These are phyloP conservation scores for Rhizophagus sp. DNA, from an alignment of 192 early-diverging fungal species.

Conservation along the genomic window DNA sequence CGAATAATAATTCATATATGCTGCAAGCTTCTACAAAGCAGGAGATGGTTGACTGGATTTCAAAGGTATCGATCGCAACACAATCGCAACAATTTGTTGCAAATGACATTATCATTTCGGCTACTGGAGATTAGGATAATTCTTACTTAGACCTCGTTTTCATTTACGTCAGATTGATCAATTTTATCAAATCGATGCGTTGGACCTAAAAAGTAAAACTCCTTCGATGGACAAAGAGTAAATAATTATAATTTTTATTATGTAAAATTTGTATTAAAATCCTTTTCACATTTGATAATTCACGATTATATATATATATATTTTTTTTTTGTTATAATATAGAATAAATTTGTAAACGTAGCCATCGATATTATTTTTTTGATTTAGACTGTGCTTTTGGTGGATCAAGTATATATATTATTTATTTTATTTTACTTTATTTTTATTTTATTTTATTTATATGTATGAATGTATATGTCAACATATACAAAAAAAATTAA, in stretches of 20 bases:
- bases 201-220: not conserved
- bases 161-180: slow-evolving; percentile 22
- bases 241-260: not conserved
- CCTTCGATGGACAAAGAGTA: slow-evolving; percentile 29
- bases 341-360: not conserved
- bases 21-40: slow-evolving; percentile 61
- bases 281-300: not conserved
- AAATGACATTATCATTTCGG: not conserved
- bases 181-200: slow-evolving; percentile 16
- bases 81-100: not conserved
- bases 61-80: slow-evolving; percentile 32
- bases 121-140: slow-evolving; percentile 13
- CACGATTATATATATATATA: not conserved
- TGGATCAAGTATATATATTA: not conserved
- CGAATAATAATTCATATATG: slow-evolving; percentile 62
- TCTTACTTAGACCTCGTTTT: slow-evolving; percentile 23
- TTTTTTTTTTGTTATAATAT: slow-evolving; percentile 12
- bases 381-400: not conserved
- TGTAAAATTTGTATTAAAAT: not conserved
- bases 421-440: not conserved
- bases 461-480: not conserved
- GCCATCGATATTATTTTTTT: not conserved
- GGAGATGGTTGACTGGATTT: slow-evolving; percentile 72
- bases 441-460: not conserved
- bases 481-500: not conserved